A percentile compares a stretch with the other conserved stretches of the same genome.
phyloP scores from a whole-genome alignment of 164 flowering plant genomes.

The Euptelea pleiosperma region DNA sequence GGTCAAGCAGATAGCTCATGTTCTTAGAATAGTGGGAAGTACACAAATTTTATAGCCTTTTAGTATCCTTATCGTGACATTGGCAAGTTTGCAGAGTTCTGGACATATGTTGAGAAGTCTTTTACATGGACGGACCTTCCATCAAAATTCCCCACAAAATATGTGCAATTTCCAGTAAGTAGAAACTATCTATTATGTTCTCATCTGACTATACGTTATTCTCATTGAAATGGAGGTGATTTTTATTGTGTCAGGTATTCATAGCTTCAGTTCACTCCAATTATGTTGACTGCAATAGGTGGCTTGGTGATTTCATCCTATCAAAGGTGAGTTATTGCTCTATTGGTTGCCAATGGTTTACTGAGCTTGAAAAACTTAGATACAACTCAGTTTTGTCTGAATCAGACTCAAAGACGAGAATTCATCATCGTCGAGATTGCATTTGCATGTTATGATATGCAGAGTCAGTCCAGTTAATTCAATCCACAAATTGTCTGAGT shows the following conservation, averaged over 20 bases:
- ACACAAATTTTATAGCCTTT: not conserved
- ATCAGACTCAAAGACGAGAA: too few relatives aligned
- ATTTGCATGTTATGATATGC: too few relatives aligned
- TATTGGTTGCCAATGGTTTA: not conserved
- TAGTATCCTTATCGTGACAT: slow-evolving; percentile 5
- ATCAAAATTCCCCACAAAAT: slow-evolving; percentile 97
- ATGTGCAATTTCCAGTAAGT: slow-evolving; percentile 96
- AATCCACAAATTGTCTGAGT: too few relatives aligned
- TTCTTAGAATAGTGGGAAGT: too few relatives aligned
- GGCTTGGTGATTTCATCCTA: slow-evolving; percentile 97
- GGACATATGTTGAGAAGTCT: slow-evolving; percentile 96
- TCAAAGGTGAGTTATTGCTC: slow-evolving; percentile 80
- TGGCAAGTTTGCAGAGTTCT: slow-evolving; percentile 60
- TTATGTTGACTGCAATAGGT: slow-evolving; percentile 94
- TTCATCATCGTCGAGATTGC: too few relatives aligned
- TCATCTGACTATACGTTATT: not conserved
- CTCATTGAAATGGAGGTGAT: not conserved
- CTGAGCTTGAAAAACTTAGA: not conserved
- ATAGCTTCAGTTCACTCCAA: slow-evolving; percentile 87
- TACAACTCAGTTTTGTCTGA: too few relatives aligned
- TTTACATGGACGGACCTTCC: slow-evolving; percentile 97
- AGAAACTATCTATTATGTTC: not conserved
- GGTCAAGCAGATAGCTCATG: too few relatives aligned
- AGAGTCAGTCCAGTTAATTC: too few relatives aligned
- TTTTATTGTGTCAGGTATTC: slow-evolving; percentile 53